Evolutionary conservation across 73 alveolate genomes (phyloP).

Genomic region (Uronychia setigera): DNA sequence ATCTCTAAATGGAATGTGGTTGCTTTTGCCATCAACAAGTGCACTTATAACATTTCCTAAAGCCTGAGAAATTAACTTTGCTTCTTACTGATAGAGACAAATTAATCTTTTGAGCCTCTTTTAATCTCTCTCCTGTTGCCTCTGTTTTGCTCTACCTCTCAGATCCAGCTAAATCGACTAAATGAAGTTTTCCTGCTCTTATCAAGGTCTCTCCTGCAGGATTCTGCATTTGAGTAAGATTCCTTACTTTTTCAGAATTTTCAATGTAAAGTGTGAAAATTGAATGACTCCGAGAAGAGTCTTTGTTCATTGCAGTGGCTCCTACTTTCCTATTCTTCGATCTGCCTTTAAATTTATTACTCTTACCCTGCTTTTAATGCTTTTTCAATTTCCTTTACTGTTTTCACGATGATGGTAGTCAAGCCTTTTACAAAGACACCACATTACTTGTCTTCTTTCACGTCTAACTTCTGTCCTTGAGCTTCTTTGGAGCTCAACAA

Average conservation of each 20-base stretch:
- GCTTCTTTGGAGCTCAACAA: conserved; percentile 75
- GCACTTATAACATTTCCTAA: conserved; percentile 94
- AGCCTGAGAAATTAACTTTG: conserved; percentile 43
- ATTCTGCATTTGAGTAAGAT: conserved; percentile 37
- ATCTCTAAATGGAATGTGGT: conserved; percentile 79
- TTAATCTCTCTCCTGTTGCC: conserved; percentile 90
- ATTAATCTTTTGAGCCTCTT: conserved; percentile 92
- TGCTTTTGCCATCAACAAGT: conserved; percentile 72
- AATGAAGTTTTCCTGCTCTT: conserved; percentile 91
- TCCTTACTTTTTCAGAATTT: conserved; percentile 76
- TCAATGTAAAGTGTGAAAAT: conserved; percentile 92
- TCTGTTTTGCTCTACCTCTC: conserved; percentile 93
- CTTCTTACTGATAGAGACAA: conserved; percentile 75
- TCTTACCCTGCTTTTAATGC: conserved; percentile 56
- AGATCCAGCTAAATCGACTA: conserved; percentile 96
- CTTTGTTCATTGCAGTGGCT: conserved; percentile 93
- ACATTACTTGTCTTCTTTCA: conserved; percentile 89
- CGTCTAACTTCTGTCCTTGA: conserved; percentile 72
- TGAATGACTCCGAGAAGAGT: conserved; percentile 91
- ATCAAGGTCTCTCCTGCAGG: conserved; percentile 77
- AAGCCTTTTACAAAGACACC: conserved; percentile 91
- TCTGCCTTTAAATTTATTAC: conserved; percentile 51
- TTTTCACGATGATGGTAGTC: conserved; percentile 82
- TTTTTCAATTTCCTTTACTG: conserved; percentile 81
- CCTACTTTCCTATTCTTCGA: conserved; percentile 82